phyloP scores from a whole-genome alignment of 495 filamentous ascomycete species.

The Lophium mytilinum region DNA sequence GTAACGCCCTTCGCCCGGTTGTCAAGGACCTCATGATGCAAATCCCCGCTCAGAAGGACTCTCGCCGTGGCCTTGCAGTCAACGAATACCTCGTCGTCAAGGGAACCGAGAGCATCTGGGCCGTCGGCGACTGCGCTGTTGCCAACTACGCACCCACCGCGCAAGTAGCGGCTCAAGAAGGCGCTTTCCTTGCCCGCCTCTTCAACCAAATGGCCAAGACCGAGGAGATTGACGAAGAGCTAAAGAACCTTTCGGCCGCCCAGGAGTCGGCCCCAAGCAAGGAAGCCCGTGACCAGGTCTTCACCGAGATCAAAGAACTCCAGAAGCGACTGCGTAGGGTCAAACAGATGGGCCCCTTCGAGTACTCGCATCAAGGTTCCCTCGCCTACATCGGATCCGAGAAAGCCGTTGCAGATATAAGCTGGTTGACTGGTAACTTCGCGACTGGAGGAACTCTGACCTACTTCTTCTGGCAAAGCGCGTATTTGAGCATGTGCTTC shows the following conservation, averaged over 20 bases:
- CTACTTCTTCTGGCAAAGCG: constrained; percentile 89
- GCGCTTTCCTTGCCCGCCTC: constrained; percentile 85
- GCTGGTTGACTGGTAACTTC: constrained; percentile 94
- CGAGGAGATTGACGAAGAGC: constrained; percentile 64
- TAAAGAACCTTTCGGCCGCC: constrained; percentile 52
- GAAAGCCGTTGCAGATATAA: constrained; percentile 94
- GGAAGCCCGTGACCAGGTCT: constrained; percentile 46
- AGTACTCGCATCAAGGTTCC: constrained; percentile 94
- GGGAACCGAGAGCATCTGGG: constrained; percentile 93
- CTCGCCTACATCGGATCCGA: constrained; percentile 98
- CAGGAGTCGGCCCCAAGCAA: constrained; percentile 56
- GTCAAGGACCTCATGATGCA: constrained; percentile 85
- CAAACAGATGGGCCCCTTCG: constrained; percentile 92
- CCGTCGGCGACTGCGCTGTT: constrained; percentile 79
- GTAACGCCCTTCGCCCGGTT: constrained; percentile 83
- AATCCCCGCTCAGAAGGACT: constrained; percentile 90
- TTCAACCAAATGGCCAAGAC: constrained; percentile 98
- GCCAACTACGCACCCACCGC: constrained; percentile 97
- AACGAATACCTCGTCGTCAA: constrained; percentile 99
- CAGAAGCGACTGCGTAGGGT: constrained; percentile 80
- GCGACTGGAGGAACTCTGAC: constrained; percentile 65
- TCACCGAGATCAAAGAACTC: constrained; percentile 68
- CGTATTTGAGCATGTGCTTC: constrained; percentile 99
- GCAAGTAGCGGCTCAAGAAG: constrained; percentile 93
- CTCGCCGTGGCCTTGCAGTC: constrained; percentile 85